A percentile compares a stretch with the other conserved stretches of the same genome.
Conservation (phyloP, 371 early-diverging fungal genomes). For the Apophysomyces sp. region DNA sequence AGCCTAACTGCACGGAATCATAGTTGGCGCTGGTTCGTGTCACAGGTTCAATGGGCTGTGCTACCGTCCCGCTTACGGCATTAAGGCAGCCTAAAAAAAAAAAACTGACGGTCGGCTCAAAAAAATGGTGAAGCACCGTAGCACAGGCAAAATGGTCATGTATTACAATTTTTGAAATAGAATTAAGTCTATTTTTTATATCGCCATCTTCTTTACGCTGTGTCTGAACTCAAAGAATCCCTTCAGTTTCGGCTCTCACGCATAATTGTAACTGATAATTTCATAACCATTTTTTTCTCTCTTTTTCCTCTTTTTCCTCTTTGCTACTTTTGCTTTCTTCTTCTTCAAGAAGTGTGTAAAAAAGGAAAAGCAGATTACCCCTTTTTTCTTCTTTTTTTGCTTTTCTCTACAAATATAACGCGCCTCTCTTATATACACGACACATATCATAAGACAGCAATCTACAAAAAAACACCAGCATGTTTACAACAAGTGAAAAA, state of each 20-base stretch:
- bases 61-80: not conserved
- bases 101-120: not conserved
- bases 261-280: not conserved
- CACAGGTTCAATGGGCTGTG: not conserved
- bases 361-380: not conserved
- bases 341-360: not conserved
- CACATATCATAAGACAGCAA: not conserved
- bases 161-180: not conserved
- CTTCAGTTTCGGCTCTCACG: not conserved
- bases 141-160: not conserved
- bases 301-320: not conserved
- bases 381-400: not conserved
- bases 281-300: not conserved
- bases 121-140: not conserved
- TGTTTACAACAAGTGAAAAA: constrained; percentile 7
- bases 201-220: constrained; percentile 3
- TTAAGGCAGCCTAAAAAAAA: not conserved
- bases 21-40: not conserved
- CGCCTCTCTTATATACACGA: not conserved
- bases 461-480: not conserved
- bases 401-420: not conserved
- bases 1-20: not conserved
- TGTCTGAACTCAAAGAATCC: constrained; percentile 1
- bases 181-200: constrained; percentile 2
- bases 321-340: constrained; percentile 2